Percentiles rank a stretch among this genome's conserved stretches.
Evolutionary conservation across 805 yeast genomes (phyloP).

Genomic region (Ogataea ganodermae): DNA sequence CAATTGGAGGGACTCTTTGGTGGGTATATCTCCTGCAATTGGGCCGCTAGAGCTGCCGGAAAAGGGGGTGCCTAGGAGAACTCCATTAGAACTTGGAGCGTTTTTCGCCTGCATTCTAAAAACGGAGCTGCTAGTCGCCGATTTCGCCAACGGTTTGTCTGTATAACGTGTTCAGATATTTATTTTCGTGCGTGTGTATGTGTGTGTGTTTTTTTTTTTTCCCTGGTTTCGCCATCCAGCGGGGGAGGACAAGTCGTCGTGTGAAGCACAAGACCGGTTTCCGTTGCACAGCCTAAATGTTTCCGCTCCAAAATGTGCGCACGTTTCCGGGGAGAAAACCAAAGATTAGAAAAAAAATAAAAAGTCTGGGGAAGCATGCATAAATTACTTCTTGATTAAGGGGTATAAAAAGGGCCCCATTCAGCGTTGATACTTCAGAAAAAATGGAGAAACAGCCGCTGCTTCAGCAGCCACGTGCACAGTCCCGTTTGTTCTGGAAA

Average conservation of each 20-base stretch:
- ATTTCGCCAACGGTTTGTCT: neutral
- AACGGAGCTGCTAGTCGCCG: neutral
- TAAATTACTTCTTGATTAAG: neutral
- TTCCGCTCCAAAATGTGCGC: neutral
- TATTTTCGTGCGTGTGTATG: neutral
- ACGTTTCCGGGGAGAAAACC: neutral
- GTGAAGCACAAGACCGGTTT: neutral
- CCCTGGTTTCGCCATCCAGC: neutral
- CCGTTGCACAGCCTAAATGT: neutral
- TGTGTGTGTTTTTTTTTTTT: neutral
- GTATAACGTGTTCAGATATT: conserved; percentile 1
- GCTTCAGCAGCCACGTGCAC: neutral
- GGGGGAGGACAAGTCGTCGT: too few species aligned
- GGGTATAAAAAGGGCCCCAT: neutral
- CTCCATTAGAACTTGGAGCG: neutral
- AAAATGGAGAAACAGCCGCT: conserved; percentile 6
- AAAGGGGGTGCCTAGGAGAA: neutral
- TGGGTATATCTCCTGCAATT: conserved; percentile 14
- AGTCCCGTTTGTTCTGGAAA: neutral
- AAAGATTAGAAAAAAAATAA: neutral
- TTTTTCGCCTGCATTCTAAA: conserved; percentile 3
- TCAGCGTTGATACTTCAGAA: neutral
- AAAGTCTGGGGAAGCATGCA: conserved; percentile 1
- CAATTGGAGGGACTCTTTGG: conserved; percentile 23
- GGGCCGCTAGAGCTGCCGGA: too few species aligned